Percentiles rank a stretch among this genome's conserved stretches.
These are phyloP conservation scores for Chlamydomonas reinhardtii DNA, from an alignment of 163 green algal species.

Conservation along the genomic window DNA sequence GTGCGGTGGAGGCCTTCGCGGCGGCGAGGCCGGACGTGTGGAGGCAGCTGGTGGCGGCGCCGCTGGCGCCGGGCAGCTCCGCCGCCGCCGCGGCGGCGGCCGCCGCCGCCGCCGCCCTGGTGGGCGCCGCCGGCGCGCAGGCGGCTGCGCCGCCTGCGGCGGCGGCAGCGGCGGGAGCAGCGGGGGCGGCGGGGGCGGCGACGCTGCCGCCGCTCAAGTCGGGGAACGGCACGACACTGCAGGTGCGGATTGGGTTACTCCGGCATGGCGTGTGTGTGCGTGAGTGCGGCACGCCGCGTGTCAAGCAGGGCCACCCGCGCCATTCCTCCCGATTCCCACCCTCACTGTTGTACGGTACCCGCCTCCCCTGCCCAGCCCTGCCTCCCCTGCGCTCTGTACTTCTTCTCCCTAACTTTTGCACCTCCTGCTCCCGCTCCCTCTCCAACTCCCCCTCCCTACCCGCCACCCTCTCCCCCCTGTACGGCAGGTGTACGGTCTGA, in stretches of 20 bases:
- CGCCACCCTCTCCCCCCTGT: background rate
- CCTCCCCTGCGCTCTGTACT: too few species aligned
- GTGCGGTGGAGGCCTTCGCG: too few species aligned
- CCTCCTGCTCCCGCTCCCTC: too few species aligned
- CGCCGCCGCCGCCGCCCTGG: background rate
- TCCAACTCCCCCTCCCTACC: too few species aligned
- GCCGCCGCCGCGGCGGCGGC: background rate
- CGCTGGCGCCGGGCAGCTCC: too few species aligned
- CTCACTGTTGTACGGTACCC: too few species aligned
- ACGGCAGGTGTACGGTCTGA: conserved; percentile 43
- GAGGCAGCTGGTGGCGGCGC: background rate
- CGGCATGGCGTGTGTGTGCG: too few species aligned
- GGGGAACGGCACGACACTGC: background rate
- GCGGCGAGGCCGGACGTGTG: background rate
- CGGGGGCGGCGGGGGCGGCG: background rate
- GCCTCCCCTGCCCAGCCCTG: too few species aligned
- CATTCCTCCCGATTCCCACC: too few species aligned
- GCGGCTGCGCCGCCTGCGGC: conserved; percentile 1
- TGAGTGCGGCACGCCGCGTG: too few species aligned
- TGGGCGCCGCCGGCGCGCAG: background rate
- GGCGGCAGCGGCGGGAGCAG: background rate
- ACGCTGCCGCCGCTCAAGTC: conserved; percentile 5
- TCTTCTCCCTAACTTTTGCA: too few species aligned
- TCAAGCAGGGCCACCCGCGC: too few species aligned
- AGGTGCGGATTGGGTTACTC: background rate